Percentiles rank a stretch among this genome's conserved stretches.
phyloP scores from a whole-genome alignment of 2,329 filamentous ascomycete genomes.

The Rhinocladiella mackenziei region DNA sequence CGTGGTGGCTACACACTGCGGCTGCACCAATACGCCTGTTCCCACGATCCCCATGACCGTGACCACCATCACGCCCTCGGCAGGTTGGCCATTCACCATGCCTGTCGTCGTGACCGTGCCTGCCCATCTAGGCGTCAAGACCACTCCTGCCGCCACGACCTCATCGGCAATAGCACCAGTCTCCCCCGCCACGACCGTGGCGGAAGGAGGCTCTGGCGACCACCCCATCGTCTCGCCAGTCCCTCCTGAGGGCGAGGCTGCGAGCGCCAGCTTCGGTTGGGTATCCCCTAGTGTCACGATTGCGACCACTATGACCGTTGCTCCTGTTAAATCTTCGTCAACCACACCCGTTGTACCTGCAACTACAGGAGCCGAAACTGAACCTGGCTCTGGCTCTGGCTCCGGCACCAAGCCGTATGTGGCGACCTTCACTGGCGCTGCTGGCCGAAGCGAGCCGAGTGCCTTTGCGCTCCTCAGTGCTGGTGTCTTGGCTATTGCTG shows the following conservation, averaged over 20 bases:
- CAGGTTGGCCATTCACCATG: conserved; percentile 14
- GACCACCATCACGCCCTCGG: conserved; percentile 11
- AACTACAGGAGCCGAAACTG: background rate
- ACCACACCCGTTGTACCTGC: background rate
- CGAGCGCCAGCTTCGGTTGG: too few relatives aligned
- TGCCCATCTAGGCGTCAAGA: background rate
- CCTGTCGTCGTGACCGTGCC: conserved; percentile 8
- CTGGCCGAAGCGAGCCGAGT: conserved; percentile 11
- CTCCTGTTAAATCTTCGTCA: conserved; percentile 6
- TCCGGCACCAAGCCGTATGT: conserved; percentile 12
- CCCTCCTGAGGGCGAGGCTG: too few relatives aligned
- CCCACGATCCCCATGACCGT: conserved; percentile 14
- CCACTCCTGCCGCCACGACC: background rate
- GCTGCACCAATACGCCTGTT: conserved; percentile 17
- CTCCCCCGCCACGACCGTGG: background rate
- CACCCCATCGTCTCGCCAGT: background rate
- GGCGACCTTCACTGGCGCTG: conserved; percentile 21
- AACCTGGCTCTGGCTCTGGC: too few relatives aligned
- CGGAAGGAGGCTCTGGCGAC: background rate
- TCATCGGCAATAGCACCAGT: too few relatives aligned
- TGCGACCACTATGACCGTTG: conserved; percentile 17
- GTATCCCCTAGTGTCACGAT: conserved; percentile 14
- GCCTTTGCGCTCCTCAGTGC: conserved; percentile 8
- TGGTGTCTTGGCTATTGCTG: conserved; percentile 11
- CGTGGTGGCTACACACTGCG: conserved; percentile 13